Percentiles rank a stretch among this genome's conserved stretches.
Evolutionary conservation across 768 basidiomycete genomes (phyloP).

Genomic region (Podaxis sp.): DNA sequence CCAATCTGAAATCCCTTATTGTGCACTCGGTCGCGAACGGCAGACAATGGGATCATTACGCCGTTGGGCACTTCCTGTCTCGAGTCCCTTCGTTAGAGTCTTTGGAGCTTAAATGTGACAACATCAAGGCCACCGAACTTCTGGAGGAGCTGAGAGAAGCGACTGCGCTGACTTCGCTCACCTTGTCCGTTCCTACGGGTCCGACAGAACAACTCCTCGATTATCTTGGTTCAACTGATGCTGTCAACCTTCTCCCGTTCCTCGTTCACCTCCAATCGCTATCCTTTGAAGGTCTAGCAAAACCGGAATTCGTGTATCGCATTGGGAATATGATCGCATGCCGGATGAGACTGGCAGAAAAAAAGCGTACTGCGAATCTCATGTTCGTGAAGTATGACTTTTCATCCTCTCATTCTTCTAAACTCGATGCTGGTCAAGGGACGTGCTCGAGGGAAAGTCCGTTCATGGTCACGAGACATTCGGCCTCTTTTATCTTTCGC

Average conservation of each 20-base stretch:
- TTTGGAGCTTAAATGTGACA: constrained; percentile 15
- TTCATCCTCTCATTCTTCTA: constrained; percentile 6
- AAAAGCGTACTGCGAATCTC: constrained; percentile 10
- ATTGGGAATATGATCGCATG: constrained; percentile 13
- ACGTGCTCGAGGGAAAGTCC: background rate
- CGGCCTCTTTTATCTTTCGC: constrained; percentile 14
- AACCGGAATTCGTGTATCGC: constrained; percentile 15
- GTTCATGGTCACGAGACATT: constrained; percentile 12
- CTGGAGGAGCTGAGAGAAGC: constrained; percentile 13
- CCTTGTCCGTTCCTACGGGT: constrained; percentile 8
- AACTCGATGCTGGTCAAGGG: constrained; percentile 10
- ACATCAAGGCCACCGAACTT: constrained; percentile 12
- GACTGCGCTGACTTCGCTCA: constrained; percentile 5
- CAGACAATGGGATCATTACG: constrained; percentile 17
- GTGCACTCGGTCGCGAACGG: constrained; percentile 9
- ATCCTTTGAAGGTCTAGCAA: constrained; percentile 12
- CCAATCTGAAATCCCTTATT: constrained; percentile 10
- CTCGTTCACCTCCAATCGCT: constrained; percentile 10
- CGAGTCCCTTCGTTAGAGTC: constrained; percentile 10
- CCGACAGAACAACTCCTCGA: constrained; percentile 14
- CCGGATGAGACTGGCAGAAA: constrained; percentile 8
- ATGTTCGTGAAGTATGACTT: constrained; percentile 13
- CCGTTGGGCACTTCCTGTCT: constrained; percentile 14
- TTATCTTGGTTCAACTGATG: constrained; percentile 13
- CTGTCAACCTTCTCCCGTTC: constrained; percentile 13